Evolutionary conservation across 129 eudicot species (phyloP).

Genomic region (Logfia minima): DNA sequence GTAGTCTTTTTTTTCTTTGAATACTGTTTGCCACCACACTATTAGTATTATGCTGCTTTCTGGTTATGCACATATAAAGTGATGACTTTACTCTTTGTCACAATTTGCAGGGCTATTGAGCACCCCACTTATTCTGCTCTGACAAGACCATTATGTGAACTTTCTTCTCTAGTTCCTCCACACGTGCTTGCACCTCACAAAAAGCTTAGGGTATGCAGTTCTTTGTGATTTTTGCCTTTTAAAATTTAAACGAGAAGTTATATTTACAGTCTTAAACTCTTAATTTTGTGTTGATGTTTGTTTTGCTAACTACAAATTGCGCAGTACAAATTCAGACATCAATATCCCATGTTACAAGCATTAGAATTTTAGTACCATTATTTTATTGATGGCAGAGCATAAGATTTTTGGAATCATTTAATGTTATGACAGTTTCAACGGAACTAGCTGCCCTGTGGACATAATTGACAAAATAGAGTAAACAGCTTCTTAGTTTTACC

Average conservation of each 20-base stretch:
- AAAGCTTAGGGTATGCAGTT: constrained; percentile 75
- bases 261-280: background rate
- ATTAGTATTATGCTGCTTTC: constrained; percentile 21
- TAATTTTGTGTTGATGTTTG: constrained; percentile 8
- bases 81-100: constrained; percentile 9
- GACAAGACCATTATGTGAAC: constrained; percentile 99
- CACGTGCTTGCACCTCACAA: constrained; percentile 84
- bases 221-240: constrained; percentile 8
- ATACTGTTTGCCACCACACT: constrained; percentile 6
- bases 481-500: background rate
- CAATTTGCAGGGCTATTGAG: constrained; percentile 88
- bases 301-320: constrained; percentile 22
- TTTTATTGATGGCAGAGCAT: background rate
- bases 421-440: constrained; percentile 12
- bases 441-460: constrained; percentile 6
- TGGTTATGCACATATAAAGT: constrained; percentile 4
- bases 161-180: constrained; percentile 91
- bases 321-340: constrained; percentile 2
- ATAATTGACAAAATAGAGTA: background rate
- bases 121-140: constrained; percentile 98
- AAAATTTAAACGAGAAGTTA: background rate
- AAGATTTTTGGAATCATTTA: background rate
- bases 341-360: constrained; percentile 1
- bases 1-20: background rate
- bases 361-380: background rate